Base-by-base conservation (phyloP, 345 rosid genomes). In the Pugionium cornutum region DNA sequence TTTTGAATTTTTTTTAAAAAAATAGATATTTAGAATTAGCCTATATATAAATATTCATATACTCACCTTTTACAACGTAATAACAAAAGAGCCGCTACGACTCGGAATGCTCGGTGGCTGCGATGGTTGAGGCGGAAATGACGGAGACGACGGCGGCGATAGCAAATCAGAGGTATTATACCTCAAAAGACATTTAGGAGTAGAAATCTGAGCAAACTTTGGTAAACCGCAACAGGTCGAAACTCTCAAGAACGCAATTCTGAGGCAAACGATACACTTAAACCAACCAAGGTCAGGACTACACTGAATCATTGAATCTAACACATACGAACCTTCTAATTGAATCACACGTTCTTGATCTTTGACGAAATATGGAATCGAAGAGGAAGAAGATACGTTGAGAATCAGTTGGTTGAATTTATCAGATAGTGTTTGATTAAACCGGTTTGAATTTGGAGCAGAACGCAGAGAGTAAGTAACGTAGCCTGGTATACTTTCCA, bases 251-350 rank as follows among this genome's bases (percentile, higher is more conserved):
- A 43, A 37, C 1, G 58, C 59, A 29, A 9, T 0, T 29, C 25
- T 9, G 4, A 67, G 64, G 5, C 71, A 67, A 46, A 9, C 25
- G 4, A 45, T 68, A 41, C 75, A 70, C 25, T 26, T 54, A 1
- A 9, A 27, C 1, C 0, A 4, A 25, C 63, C 75, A 39, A 70
- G 62, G 55, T 50, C 69, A 62, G 75, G 57, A 39, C 51, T 53
- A 62, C 75, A 70, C 56, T 70, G 75, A 47, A 69, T 40, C 59
- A 69, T 52, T 5, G 74, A 60, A 6, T 61, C 58, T n/a, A 69
- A 50, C 49, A 42, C 25, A 62, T 69, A 69, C 11, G 68, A 61
- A 10, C 68, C 68, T 1, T 61, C 74, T 39, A 4, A 0, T 6
- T 61, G 54, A 4, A 4, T 69, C 67, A 69, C 68, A 50, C 7